A percentile compares a stretch with the other conserved stretches of the same genome.
Evolutionary conservation across 2,329 filamentous ascomycete genomes (phyloP).

Genomic region (Cercospora zeae-maydis): DNA sequence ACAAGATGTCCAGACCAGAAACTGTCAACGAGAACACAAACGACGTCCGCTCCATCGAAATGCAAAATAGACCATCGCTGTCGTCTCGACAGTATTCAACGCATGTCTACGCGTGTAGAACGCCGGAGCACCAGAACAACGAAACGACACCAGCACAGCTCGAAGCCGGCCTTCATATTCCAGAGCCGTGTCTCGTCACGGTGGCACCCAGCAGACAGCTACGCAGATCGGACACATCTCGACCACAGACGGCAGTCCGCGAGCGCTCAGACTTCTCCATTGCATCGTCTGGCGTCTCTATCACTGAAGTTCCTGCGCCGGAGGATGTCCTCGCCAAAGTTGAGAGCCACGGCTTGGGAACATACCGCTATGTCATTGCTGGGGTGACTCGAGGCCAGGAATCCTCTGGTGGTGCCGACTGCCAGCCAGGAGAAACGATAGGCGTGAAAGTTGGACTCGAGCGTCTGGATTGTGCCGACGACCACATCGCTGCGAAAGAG

Average conservation of each 20-base stretch:
- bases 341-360: conserved; percentile 9
- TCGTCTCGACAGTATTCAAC: conserved; percentile 3
- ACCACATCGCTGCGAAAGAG: conserved; percentile 25
- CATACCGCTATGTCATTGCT: not conserved
- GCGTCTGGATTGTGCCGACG: conserved; percentile 6
- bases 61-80: not conserved
- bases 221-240: not conserved
- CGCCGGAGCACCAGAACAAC: not conserved
- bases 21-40: not conserved
- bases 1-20: not conserved
- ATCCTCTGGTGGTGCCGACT: not conserved
- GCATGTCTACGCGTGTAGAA: not conserved
- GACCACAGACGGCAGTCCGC: not conserved
- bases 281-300: conserved; percentile 10
- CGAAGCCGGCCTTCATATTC: conserved; percentile 1
- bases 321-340: conserved; percentile 3
- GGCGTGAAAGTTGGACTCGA: conserved; percentile 6
- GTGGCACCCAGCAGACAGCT: not conserved
- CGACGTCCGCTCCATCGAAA: not conserved
- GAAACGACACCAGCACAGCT: conserved; percentile 7
- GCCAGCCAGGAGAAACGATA: not conserved
- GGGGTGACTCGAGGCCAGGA: not conserved
- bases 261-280: conserved; percentile 1
- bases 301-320: conserved; percentile 4
- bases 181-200: not conserved